Evolutionary conservation across 768 basidiomycete genomes (phyloP).

Genomic region (Chalciporus pseudorubinellus): DNA sequence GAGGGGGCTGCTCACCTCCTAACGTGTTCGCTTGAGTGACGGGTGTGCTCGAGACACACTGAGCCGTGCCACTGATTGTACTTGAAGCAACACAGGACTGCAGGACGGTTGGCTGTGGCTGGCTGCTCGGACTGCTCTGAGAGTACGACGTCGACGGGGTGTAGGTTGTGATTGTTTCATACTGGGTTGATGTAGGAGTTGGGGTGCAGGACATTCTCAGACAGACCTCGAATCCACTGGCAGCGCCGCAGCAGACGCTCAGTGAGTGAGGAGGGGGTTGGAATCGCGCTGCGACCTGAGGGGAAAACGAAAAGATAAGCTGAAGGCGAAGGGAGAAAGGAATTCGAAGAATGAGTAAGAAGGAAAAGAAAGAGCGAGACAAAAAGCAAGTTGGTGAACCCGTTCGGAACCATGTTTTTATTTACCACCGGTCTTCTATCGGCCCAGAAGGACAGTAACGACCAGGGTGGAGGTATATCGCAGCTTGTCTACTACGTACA

Average conservation of each 20-base stretch:
- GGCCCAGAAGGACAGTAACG: neutral
- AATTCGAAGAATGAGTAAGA: neutral
- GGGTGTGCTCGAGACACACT: slow-evolving; percentile 28
- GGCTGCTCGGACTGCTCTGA: slow-evolving; percentile 31
- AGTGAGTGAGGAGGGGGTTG: neutral
- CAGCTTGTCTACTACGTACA: neutral
- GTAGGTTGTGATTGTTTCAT: slow-evolving; percentile 36
- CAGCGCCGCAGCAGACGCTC: neutral
- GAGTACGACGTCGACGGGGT: slow-evolving; percentile 37
- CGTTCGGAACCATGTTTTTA: neutral
- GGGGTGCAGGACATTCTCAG: slow-evolving; percentile 38
- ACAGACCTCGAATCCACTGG: neutral
- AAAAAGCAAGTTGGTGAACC: neutral
- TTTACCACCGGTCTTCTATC: neutral
- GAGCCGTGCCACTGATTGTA: slow-evolving; percentile 23
- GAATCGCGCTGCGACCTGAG: neutral
- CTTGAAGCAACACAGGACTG: slow-evolving; percentile 34
- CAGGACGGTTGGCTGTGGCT: slow-evolving; percentile 34
- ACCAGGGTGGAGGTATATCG: neutral
- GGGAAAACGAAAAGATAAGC: neutral
- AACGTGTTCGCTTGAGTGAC: slow-evolving; percentile 34
- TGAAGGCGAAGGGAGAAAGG: neutral
- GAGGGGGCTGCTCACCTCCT: slow-evolving; percentile 29
- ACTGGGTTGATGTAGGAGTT: slow-evolving; percentile 43
- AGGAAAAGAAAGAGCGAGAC: slow-evolving; percentile 11